Conservation (phyloP, 345 rosid species). For the Carallia pectinifolia region DNA sequence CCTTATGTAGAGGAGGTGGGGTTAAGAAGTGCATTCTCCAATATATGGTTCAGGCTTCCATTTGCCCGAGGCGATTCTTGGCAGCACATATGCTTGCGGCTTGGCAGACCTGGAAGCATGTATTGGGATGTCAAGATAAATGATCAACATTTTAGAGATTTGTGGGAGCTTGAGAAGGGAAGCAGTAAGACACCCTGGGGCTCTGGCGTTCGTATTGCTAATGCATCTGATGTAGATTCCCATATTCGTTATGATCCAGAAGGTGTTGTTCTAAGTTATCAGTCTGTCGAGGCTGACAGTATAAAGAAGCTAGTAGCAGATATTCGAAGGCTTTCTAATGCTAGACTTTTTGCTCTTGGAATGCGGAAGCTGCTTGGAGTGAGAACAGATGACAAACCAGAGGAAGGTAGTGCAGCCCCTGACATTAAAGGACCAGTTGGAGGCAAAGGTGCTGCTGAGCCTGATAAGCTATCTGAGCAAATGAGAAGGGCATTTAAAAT, state of each 20-base stretch:
- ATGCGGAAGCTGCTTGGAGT: conserved; percentile 93
- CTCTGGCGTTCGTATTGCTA: conserved; percentile 88
- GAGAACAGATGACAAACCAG: conserved; percentile 73
- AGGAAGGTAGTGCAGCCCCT: conserved; percentile 49
- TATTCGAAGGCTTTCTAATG: conserved; percentile 89
- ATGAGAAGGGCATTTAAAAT: conserved; percentile 89
- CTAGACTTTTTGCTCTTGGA: conserved; percentile 91
- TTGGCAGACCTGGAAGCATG: conserved; percentile 98
- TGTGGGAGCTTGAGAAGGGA: conserved; percentile 99
- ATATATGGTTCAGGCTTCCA: conserved; percentile 96
- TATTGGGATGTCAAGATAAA: conserved; percentile 96
- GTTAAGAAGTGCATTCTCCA: conserved; percentile 65
- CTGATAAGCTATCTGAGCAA: conserved; percentile 74
- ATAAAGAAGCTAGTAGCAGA: conserved; percentile 91
- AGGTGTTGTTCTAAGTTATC: conserved; percentile 93
- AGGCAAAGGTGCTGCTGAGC: conserved; percentile 61
- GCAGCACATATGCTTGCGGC: conserved; percentile 93
- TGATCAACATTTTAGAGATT: conserved; percentile 94
- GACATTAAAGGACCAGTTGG: conserved; percentile 51
- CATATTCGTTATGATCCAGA: conserved; percentile 94
- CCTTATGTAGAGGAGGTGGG: conserved; percentile 92
- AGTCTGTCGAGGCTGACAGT: conserved; percentile 87
- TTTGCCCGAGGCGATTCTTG: conserved; percentile 77
- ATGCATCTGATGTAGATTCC: conserved; percentile 87
- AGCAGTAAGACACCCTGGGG: conserved; percentile 78